Conservation (phyloP, 2,329 filamentous ascomycete species). For the Aspergillus texensis region DNA sequence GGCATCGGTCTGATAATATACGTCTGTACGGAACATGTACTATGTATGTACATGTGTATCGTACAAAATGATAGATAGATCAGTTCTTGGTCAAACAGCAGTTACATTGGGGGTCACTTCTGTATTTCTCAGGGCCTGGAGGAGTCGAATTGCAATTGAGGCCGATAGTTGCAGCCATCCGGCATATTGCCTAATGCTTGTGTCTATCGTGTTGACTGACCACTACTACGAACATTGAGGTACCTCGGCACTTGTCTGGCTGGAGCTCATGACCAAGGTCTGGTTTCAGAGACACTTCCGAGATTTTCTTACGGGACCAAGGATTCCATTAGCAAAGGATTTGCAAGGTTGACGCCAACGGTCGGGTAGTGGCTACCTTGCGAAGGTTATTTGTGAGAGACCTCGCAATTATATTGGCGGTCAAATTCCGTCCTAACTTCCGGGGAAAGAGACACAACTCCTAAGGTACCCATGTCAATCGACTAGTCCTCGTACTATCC, state of each 20-base stretch:
- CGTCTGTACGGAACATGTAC: neutral
- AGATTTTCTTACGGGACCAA: conserved; percentile 4
- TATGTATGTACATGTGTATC: neutral
- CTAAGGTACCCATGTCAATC: conserved; percentile 17
- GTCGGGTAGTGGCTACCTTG: conserved; percentile 15
- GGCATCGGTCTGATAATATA: conserved; percentile 16
- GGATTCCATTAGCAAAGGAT: conserved; percentile 14
- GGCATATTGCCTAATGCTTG: conserved; percentile 17
- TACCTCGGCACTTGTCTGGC: neutral
- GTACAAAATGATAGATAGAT: neutral
- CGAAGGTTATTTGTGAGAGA: neutral
- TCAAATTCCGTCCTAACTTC: conserved; percentile 20
- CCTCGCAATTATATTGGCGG: conserved; percentile 11
- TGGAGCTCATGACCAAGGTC: neutral
- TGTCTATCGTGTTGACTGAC: conserved; percentile 13
- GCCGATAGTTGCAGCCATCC: conserved; percentile 16
- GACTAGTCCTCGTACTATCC: conserved; percentile 16
- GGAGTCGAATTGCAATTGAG: conserved; percentile 19
- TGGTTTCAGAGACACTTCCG: neutral
- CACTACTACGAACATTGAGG: conserved; percentile 7
- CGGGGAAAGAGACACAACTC: conserved; percentile 13
- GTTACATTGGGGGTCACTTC: neutral
- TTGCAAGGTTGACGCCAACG: conserved; percentile 16
- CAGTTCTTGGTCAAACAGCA: neutral
- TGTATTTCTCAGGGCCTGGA: conserved; percentile 10